Evolutionary conservation across 352 stramenopile species (phyloP).

Genomic region (Phytophthora ohioensis): DNA sequence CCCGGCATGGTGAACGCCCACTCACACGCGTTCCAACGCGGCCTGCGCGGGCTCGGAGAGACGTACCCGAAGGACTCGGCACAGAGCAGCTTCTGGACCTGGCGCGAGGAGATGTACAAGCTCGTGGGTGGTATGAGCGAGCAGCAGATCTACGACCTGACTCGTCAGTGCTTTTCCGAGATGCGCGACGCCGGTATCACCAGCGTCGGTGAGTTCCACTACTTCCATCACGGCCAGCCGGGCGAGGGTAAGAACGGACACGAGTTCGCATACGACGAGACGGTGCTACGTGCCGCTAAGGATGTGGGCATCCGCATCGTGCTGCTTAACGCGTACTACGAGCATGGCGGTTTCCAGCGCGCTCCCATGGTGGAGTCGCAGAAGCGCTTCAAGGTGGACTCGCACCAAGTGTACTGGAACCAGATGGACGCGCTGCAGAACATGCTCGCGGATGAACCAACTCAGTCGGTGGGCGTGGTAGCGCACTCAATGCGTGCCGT

Average conservation of each 20-base stretch:
- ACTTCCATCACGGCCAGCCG: slow-evolving; percentile 72
- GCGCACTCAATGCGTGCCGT: slow-evolving; percentile 82
- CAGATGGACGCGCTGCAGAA: slow-evolving; percentile 68
- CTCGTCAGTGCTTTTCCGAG: slow-evolving; percentile 79
- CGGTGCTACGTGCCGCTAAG: slow-evolving; percentile 64
- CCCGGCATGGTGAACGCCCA: slow-evolving; percentile 86
- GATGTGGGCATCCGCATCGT: slow-evolving; percentile 80
- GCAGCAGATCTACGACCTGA: slow-evolving; percentile 70
- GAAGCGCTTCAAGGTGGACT: slow-evolving; percentile 77
- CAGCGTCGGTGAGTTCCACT: slow-evolving; percentile 83
- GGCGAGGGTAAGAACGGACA: slow-evolving; percentile 46
- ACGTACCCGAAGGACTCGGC: slow-evolving; percentile 63
- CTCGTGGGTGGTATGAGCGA: slow-evolving; percentile 74
- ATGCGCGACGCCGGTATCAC: slow-evolving; percentile 84
- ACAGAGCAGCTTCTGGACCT: slow-evolving; percentile 83
- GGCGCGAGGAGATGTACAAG: slow-evolving; percentile 88
- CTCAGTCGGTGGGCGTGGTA: slow-evolving; percentile 74
- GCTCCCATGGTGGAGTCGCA: slow-evolving; percentile 70
- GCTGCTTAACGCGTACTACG: slow-evolving; percentile 81
- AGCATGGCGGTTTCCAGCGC: slow-evolving; percentile 71
- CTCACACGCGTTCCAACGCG: slow-evolving; percentile 82
- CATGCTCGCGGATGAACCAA: slow-evolving; percentile 37
- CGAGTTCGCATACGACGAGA: slow-evolving; percentile 76
- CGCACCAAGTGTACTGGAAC: slow-evolving; percentile 69
- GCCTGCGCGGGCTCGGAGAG: slow-evolving; percentile 76